These are phyloP conservation scores for Lolium perenne DNA, from an alignment of 176 grass and related monocot species.

Conservation along the genomic window DNA sequence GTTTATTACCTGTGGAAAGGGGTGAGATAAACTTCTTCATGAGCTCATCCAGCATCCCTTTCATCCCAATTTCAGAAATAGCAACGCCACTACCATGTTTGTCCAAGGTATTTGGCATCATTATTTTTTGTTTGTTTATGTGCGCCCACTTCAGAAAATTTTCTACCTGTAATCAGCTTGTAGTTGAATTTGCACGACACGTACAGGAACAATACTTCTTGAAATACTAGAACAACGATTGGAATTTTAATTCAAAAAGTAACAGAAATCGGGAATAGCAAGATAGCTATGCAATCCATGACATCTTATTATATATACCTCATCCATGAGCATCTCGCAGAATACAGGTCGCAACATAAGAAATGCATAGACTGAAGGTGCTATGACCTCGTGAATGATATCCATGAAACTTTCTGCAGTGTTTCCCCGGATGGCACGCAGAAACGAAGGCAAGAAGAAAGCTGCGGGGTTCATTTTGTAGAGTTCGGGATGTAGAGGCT, in stretches of 20 bases:
- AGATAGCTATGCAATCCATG: neutral
- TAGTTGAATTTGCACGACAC: neutral
- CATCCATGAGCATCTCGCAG: slow-evolving; percentile 62
- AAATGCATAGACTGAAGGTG: slow-evolving; percentile 60
- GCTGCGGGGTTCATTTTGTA: slow-evolving; percentile 53
- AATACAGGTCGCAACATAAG: slow-evolving; percentile 64
- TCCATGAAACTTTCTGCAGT: slow-evolving; percentile 58
- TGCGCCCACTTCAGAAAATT: slow-evolving; percentile 66
- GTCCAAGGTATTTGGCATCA: slow-evolving; percentile 52
- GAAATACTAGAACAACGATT: neutral
- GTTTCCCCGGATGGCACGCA: slow-evolving; percentile 60
- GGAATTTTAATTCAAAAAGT: neutral
- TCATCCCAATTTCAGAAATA: slow-evolving; percentile 60
- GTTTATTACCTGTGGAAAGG: slow-evolving; percentile 52
- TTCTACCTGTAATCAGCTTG: slow-evolving; percentile 47
- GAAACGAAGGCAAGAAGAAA: slow-evolving; percentile 64
- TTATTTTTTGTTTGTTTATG: slow-evolving; percentile 45
- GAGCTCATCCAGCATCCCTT: slow-evolving; percentile 65
- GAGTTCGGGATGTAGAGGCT: slow-evolving; percentile 68
- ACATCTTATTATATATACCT: slow-evolving; percentile 42
- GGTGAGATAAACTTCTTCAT: slow-evolving; percentile 76
- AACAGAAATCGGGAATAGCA: neutral
- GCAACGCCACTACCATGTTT: slow-evolving; percentile 35
- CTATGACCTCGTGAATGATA: slow-evolving; percentile 50
- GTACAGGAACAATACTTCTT: neutral